Conservation (phyloP, 1,284 basidiomycete genomes). For the Papiliotrema fonsecae region DNA sequence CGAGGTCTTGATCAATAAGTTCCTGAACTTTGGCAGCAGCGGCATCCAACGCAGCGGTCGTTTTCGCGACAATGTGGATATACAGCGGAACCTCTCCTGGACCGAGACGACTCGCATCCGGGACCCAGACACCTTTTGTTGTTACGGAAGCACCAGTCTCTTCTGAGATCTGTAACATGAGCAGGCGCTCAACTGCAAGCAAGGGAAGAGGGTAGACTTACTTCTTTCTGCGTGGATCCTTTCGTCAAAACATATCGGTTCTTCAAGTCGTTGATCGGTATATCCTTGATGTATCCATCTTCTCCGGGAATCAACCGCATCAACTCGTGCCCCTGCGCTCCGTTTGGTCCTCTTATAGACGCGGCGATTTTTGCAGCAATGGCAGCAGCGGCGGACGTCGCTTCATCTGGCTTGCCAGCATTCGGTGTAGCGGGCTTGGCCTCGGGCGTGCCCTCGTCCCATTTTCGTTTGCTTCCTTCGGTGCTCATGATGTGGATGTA, state of each 20-base stretch:
- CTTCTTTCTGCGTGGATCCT: conserved; percentile 85
- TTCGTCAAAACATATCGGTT: conserved; percentile 96
- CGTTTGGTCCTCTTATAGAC: conserved; percentile 54
- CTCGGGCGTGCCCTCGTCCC: conserved; percentile 61
- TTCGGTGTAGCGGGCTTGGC: background rate
- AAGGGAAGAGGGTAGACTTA: conserved; percentile 48
- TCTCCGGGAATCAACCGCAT: conserved; percentile 66
- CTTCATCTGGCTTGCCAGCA: conserved; percentile 57
- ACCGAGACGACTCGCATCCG: conserved; percentile 79
- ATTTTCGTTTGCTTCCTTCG: conserved; percentile 58
- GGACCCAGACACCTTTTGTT: conserved; percentile 92
- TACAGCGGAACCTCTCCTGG: conserved; percentile 92
- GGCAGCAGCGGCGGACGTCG: conserved; percentile 57
- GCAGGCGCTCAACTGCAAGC: background rate
- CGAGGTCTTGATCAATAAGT: conserved; percentile 76
- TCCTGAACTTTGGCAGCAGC: conserved; percentile 82
- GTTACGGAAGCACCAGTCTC: conserved; percentile 84
- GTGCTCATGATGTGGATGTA: conserved; percentile 1
- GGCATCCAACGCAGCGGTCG: conserved; percentile 70
- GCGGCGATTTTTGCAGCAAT: conserved; percentile 90
- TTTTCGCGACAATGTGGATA: conserved; percentile 83
- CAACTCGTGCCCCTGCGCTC: conserved; percentile 48
- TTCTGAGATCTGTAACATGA: conserved; percentile 68
- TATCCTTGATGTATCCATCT: conserved; percentile 80
- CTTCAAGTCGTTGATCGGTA: conserved; percentile 95